These are phyloP conservation scores for Cladosporium halotolerans DNA, from an alignment of 2,329 filamentous ascomycete species.

Conservation along the genomic window DNA sequence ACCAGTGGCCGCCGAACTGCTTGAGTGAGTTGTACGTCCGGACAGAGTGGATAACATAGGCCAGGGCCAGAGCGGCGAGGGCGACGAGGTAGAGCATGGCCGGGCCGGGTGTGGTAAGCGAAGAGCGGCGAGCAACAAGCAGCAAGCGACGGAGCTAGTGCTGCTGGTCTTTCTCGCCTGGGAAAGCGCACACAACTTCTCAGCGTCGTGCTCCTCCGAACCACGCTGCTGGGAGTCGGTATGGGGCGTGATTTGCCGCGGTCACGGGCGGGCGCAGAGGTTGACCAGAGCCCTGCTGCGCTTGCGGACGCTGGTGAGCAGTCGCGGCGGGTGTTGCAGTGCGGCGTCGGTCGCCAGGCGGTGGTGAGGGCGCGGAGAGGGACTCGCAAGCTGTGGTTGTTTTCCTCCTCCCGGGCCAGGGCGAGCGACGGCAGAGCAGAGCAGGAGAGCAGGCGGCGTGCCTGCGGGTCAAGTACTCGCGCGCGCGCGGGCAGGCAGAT, in stretches of 20 bases:
- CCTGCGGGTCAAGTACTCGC: no score
- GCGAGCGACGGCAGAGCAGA: not conserved
- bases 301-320: not conserved
- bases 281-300: not conserved
- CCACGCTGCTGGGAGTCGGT: not conserved
- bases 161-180: not conserved
- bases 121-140: no score
- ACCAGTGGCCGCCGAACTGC: conserved; percentile 34
- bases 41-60: conserved; percentile 22
- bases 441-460: not conserved
- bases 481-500: no score
- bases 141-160: no score
- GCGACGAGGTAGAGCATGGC: conserved; percentile 21
- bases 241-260: not conserved
- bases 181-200: not conserved
- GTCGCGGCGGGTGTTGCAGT: not conserved
- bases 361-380: not conserved
- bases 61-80: conserved; percentile 20
- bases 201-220: not conserved
- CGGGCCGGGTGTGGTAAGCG: not conserved
- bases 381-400: no score
- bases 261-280: not conserved
- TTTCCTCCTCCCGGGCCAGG: no score
- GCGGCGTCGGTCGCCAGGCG: not conserved
- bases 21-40: conserved; percentile 28